A percentile compares a stretch with the other conserved stretches of the same genome.
Conservation (phyloP, 148 eudicot species). For the Vaccinium vitisidaea region DNA sequence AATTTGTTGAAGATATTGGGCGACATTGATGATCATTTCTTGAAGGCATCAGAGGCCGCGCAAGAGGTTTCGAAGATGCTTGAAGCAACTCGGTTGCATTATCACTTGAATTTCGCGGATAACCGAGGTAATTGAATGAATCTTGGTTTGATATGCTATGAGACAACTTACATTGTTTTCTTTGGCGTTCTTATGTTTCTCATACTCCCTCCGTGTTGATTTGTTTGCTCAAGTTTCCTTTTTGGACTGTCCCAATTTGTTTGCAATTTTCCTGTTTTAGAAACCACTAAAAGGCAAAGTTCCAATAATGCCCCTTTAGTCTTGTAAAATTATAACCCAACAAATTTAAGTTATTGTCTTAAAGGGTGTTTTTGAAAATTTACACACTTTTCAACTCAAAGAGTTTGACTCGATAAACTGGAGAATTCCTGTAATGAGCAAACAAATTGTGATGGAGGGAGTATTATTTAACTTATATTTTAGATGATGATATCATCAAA, state of each 20-base stretch:
- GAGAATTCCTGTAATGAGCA: too few relatives aligned
- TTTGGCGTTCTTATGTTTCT: not conserved
- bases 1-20: slow-evolving; percentile 71
- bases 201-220: not conserved
- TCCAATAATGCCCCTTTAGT: too few relatives aligned
- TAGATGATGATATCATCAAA: not conserved
- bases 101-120: slow-evolving; percentile 92
- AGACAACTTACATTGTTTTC: not conserved
- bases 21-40: slow-evolving; percentile 84
- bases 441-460: too few relatives aligned
- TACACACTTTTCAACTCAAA: too few relatives aligned
- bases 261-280: too few relatives aligned
- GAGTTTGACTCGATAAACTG: too few relatives aligned
- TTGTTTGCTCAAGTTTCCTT: too few relatives aligned
- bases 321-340: too few relatives aligned
- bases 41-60: slow-evolving; percentile 80
- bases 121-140: slow-evolving; percentile 55
- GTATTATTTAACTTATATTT: not conserved
- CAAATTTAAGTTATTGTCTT: too few relatives aligned
- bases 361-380: too few relatives aligned
- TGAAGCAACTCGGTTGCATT: slow-evolving; percentile 86
- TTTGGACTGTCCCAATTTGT: too few relatives aligned
- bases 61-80: slow-evolving; percentile 93
- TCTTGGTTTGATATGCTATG: slow-evolving; percentile 10
- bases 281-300: too few relatives aligned